Evolutionary conservation across 2,329 filamentous ascomycete genomes (phyloP), one percentile per base, ranked within the genome.

Genomic region (Plectosphaerella plurivora): DNA sequence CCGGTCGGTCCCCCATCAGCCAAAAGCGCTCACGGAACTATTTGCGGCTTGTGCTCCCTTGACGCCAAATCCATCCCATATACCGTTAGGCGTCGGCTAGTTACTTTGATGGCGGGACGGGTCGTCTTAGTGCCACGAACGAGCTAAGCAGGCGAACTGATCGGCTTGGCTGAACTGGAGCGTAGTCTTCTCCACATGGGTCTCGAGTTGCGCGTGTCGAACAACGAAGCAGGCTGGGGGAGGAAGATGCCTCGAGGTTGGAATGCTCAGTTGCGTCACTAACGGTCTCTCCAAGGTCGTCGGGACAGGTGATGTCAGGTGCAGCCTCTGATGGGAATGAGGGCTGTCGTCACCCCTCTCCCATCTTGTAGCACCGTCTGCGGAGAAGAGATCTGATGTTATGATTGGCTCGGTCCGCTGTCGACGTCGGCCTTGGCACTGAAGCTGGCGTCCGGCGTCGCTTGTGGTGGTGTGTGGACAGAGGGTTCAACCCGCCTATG

Each of bases 51-150:
- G 36, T 39, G 36, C 12, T 39, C n/a, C n/a, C 5, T 16, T 16
- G 36, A 10, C 39, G 15, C 18, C 39, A 7, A n/a, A 42, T 42
- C 16, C 18, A 18, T 42, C 39, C 16, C 18, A 18, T 42, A n/a
- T 42, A 8, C 9, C 9, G 16, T n/a, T 42, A 42, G 39, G 9
- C 15, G 14, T 18, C 39, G 39, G 15, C 39, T 16, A 20, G 39
- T 16, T 20, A 16, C 14, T 18, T 41, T 49, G 47, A 49, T n/a
- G 47, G 47, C 47, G 47, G 47, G 28, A 41, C 47, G 47, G 47
- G 22, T 49, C 47, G 47, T 49, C 25, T 39, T 39, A 39, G 36
- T 39, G 36, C 11, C 12, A 39, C 12, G 36, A 14, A 36, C 33
- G n/a, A n/a, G n/a, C n/a, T n/a, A n/a, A 28, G 5, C 25, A 28